phyloP scores from a whole-genome alignment of 1,284 basidiomycete genomes.

The Ustilago sp. region DNA sequence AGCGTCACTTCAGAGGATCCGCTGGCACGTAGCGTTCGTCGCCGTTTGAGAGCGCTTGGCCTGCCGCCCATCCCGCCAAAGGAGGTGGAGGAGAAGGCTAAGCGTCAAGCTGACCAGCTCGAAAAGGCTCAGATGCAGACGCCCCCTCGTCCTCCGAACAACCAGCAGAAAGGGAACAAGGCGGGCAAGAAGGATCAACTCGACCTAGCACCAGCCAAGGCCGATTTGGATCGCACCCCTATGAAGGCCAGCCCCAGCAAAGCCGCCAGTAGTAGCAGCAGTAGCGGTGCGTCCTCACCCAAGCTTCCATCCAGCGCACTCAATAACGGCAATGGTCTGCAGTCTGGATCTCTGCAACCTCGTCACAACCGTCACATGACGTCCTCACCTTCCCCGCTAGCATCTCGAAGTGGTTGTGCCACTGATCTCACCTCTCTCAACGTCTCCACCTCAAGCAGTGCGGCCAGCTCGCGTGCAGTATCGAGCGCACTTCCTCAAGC shows the following conservation, averaged over 20 bases:
- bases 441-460: slow-evolving; percentile 8
- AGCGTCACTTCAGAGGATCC: slow-evolving; percentile 94
- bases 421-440: slow-evolving; percentile 30
- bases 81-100: slow-evolving; percentile 37
- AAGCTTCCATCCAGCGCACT: slow-evolving; percentile 1
- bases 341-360: slow-evolving; percentile 17
- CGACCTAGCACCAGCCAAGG: slow-evolving; percentile 3
- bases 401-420: slow-evolving; percentile 39
- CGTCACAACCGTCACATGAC: slow-evolving; percentile 17
- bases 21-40: slow-evolving; percentile 87
- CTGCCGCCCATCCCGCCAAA: slow-evolving; percentile 59
- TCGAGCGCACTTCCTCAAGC: slow-evolving; percentile 20
- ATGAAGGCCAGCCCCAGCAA: slow-evolving; percentile 35
- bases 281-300: slow-evolving; percentile 26
- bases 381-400: slow-evolving; percentile 40
- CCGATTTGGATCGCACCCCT: slow-evolving; percentile 34
- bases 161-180: slow-evolving; percentile 20
- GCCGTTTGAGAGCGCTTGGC: slow-evolving; percentile 75
- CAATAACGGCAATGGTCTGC: slow-evolving; percentile 9
- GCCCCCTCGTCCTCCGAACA: slow-evolving; percentile 8
- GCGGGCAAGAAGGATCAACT: slow-evolving; percentile 21
- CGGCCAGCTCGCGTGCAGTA: slow-evolving; percentile 23
- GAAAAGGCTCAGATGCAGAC: slow-evolving; percentile 35
- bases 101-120: slow-evolving; percentile 29
- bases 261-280: slow-evolving; percentile 16